Percentiles rank a stretch among this genome's conserved stretches.
These are phyloP conservation scores for Penicillium pancosmium DNA, from an alignment of 495 filamentous ascomycete species.

Conservation along the genomic window DNA sequence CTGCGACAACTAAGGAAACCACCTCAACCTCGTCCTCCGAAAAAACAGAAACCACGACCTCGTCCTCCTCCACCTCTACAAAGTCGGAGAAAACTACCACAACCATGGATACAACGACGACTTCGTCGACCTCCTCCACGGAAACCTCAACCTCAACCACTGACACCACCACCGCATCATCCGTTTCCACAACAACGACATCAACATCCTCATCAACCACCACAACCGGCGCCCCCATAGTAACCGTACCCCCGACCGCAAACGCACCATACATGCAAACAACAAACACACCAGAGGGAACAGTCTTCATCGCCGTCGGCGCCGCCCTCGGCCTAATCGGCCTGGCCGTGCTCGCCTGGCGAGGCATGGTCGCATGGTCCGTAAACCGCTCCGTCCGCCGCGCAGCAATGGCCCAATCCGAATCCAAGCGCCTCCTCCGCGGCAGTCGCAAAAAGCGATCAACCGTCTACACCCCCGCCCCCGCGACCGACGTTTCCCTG, in stretches of 20 bases:
- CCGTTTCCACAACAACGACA: slow-evolving; percentile 31
- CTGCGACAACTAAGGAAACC: slow-evolving; percentile 19
- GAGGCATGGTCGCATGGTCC: slow-evolving; percentile 85
- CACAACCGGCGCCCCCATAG: slow-evolving; percentile 29
- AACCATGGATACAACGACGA: slow-evolving; percentile 29
- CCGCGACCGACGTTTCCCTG: slow-evolving; percentile 58
- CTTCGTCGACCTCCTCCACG: slow-evolving; percentile 19
- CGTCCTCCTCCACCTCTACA: slow-evolving; percentile 14
- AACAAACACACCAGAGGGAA: slow-evolving; percentile 88
- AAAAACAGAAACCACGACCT: background rate
- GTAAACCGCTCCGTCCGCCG: slow-evolving; percentile 84
- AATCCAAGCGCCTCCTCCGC: slow-evolving; percentile 62
- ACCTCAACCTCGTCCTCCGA: slow-evolving; percentile 22
- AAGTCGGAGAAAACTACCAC: slow-evolving; percentile 22
- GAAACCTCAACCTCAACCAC: slow-evolving; percentile 17
- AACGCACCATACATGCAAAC: slow-evolving; percentile 94
- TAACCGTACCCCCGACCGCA: slow-evolving; percentile 77
- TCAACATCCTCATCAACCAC: slow-evolving; percentile 33
- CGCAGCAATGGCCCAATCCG: slow-evolving; percentile 73
- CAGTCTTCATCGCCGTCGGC: slow-evolving; percentile 93
- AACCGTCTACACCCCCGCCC: slow-evolving; percentile 36
- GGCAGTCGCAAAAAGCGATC: slow-evolving; percentile 57
- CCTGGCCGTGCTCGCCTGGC: slow-evolving; percentile 80
- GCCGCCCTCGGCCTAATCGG: slow-evolving; percentile 82
- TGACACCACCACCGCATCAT: slow-evolving; percentile 20